Evolutionary conservation across 106 monocot genomes (phyloP), one percentile per base, ranked within the genome.

Genomic region (Agapanthus africanus): DNA sequence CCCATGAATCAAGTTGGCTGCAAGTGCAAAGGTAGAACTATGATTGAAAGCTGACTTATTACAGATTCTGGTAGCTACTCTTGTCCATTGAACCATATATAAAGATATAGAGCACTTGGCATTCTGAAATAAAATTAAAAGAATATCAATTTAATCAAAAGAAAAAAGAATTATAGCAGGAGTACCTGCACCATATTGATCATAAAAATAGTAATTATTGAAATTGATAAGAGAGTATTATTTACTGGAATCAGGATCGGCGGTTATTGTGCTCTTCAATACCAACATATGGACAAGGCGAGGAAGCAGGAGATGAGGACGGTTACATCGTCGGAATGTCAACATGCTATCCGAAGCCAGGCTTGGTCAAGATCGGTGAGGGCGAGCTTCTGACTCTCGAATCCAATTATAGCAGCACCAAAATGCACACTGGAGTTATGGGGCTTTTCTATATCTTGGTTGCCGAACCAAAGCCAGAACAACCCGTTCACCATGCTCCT

Each of bases 301-400:
- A 67, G 33, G 77, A 82, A 46, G 73, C 79, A 68, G 86, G 86
- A 35, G 70, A 86, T n/a, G 86, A 86, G 71, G 64, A 37, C 18
- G 86, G 86, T 1, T 86, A 86, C 54, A 77, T 86, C n/a, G 82
- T 86, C 2, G 82, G 86, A 37, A 86, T 86, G 86, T 74, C 86
- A 9, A 79, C 82, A 3, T 86, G 86, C 73, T 86, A 86, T 66
- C 86, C 82, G 0, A 74, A 51, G 7, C 79, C 86, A 11, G 79
- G 82, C 44, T 72, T 77, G 6, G 67, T 79, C 0, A 62, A 36
- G 32, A 38, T 86, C 34, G 60, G 59, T 16, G 74, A 79, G 19
- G 82, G 86, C 11, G 86, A 86, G 74, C 63, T 70, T 54, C 47
- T 86, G n/a, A 82, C 86, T 6, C 10, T 82, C n/a, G 79, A 60